Evolutionary conservation across 352 stramenopile genomes (phyloP).

Genomic region (Chrysophaeum taylorii): DNA sequence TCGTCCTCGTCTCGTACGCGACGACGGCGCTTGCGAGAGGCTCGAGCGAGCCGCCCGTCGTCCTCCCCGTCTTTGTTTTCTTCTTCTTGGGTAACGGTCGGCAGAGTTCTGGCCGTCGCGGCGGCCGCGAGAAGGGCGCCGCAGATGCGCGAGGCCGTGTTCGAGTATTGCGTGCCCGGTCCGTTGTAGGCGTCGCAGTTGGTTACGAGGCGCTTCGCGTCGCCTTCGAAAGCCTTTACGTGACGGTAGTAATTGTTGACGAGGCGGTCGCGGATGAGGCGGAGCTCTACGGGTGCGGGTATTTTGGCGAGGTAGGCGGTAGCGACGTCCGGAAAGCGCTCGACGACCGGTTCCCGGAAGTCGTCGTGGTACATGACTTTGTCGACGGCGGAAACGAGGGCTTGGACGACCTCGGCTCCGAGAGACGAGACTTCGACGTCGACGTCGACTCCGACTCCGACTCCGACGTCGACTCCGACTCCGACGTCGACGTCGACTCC

Average conservation of each 20-base stretch:
- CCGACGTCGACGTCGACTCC: background rate
- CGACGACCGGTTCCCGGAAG: background rate
- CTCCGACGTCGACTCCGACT: background rate
- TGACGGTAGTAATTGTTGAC: slow-evolving; percentile 21
- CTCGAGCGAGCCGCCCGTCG: too few relatives aligned
- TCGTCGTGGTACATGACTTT: slow-evolving; percentile 10
- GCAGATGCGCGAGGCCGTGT: background rate
- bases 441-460: background rate
- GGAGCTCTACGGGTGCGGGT: slow-evolving; percentile 11
- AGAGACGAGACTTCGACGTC: background rate
- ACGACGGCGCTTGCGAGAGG: too few relatives aligned
- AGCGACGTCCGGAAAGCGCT: background rate
- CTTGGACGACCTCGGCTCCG: background rate
- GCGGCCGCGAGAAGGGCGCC: background rate
- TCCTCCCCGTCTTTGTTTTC: too few relatives aligned
- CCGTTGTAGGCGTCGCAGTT: background rate
- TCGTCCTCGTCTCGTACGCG: too few relatives aligned
- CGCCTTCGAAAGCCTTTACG: background rate
- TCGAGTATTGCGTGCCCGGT: background rate
- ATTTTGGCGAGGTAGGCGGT: background rate
- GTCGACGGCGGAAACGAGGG: slow-evolving; percentile 15
- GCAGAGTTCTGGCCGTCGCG: too few relatives aligned
- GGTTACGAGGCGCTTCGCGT: background rate
- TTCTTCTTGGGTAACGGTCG: too few relatives aligned
- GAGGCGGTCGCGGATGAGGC: slow-evolving; percentile 15